phyloP scores from a whole-genome alignment of 148 eudicot genomes.

The Heliamphora exappendiculata region DNA sequence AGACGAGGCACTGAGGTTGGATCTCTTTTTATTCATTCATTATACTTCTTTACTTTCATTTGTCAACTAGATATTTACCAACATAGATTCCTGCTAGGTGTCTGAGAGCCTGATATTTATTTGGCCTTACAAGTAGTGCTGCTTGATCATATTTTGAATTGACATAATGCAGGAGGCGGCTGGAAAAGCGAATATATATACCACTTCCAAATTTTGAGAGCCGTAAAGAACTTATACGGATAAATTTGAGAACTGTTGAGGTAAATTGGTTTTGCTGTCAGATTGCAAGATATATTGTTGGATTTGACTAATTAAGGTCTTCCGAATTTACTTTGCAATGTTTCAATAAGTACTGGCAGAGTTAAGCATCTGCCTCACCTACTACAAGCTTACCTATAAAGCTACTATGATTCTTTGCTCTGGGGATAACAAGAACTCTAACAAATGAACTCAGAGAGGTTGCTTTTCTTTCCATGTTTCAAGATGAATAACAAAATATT shows the following conservation, averaged over 20 bases:
- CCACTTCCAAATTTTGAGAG: conserved; percentile 89
- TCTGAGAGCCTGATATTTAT: not conserved
- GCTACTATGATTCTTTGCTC: not conserved
- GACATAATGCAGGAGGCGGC: conserved; percentile 61
- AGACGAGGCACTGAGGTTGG: conserved; percentile 92
- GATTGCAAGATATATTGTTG: not conserved
- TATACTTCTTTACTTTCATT: not conserved
- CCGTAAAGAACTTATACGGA: conserved; percentile 92
- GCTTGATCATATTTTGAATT: conserved; percentile 18
- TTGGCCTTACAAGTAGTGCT: not conserved
- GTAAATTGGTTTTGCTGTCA: conserved; percentile 21
- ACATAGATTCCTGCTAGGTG: not conserved
- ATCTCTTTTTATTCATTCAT: not conserved
- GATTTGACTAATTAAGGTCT: not conserved
- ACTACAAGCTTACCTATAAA: not conserved
- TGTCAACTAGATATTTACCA: not conserved
- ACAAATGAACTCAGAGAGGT: not conserved
- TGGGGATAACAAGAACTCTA: not conserved
- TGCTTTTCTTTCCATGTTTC: not conserved
- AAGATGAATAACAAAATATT: no score
- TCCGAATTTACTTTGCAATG: not conserved
- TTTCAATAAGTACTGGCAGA: not conserved
- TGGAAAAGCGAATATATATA: conserved; percentile 96
- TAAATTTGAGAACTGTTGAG: conserved; percentile 92
- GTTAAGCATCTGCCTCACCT: not conserved